Base-by-base conservation (phyloP, 2,329 filamentous ascomycete genomes). In the Trichophyton simii region DNA sequence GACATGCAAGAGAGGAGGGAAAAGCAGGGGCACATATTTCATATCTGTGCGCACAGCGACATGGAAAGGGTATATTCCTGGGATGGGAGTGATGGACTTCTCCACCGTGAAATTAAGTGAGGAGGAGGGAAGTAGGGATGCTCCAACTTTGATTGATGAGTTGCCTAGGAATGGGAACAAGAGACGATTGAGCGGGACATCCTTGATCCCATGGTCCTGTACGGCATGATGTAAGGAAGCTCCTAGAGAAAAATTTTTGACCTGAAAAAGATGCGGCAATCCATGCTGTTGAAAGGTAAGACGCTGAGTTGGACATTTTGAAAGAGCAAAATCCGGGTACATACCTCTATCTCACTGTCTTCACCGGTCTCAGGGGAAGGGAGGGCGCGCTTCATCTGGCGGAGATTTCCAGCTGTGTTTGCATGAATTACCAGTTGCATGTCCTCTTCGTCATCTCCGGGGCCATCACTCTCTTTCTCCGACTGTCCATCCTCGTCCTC, bases 21-120 rank as follows among this genome's bases (percentile, higher is more conserved):
- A 63, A 44, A 68, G 63, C 4, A 64, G 62, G 25, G 71, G 64
- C 0, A 72, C 70, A 41, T 69, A 65, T 34, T 66, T 65, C 55
- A 74, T 68, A n/a, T 60, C 67, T 42, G 67, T 69, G 50, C 66
- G 67, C 11, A 72, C 46, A 31, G 66, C 67, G 44, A 76, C 61
- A 25, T 64, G 67, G 60, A 77, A 68, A 1, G 73, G 75, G 34
- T 62, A 69, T 28, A 70, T 72, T 20, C 71, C 70, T 8, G 68
- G 64, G 28, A 75, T 64, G 7, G 68, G 71, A 2, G 67, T 64
- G 22, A 75, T 64, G 4, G 66, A 61, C 61, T 73, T 73, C 20
- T 64, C 63, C 42, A 76, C 34, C 11, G 64, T 69, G 20, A 70
- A 66, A 54, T 69, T 66, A 18, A 76, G 28, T 5, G 65, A 52